These are phyloP conservation scores for Plantago ovata DNA, from an alignment of 257 asterid species.

Conservation along the genomic window DNA sequence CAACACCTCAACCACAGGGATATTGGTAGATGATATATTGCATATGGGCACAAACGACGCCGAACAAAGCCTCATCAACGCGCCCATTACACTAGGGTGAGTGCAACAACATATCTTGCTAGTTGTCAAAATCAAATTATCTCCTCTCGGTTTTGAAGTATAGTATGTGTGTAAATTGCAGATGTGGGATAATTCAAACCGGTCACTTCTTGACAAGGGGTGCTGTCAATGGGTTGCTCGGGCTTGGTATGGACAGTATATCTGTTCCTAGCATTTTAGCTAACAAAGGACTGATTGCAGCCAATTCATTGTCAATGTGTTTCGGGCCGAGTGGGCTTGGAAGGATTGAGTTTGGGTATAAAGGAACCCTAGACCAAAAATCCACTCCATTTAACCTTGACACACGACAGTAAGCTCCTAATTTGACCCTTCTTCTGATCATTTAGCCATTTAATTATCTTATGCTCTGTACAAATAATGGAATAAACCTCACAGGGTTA, in stretches of 20 bases:
- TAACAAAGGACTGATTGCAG: conserved; percentile 52
- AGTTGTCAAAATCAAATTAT: too few relatives aligned
- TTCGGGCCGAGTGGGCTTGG: conserved; percentile 75
- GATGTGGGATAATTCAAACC: conserved; percentile 88
- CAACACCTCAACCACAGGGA: conserved; percentile 73
- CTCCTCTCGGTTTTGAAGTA: too few relatives aligned
- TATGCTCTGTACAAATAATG: too few relatives aligned
- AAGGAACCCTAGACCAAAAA: conserved; percentile 59
- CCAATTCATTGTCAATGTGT: conserved; percentile 95
- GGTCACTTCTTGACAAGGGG: conserved; percentile 78
- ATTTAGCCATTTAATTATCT: too few relatives aligned
- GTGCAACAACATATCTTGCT: not conserved
- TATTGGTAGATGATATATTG: conserved; percentile 79
- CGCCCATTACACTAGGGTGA: conserved; percentile 79
- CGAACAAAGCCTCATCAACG: conserved; percentile 37
- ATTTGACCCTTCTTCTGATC: too few relatives aligned
- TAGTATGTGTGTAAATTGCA: conserved; percentile 29
- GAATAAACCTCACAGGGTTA: too few relatives aligned
- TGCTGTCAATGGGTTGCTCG: conserved; percentile 88
- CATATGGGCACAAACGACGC: conserved; percentile 50
- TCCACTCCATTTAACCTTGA: conserved; percentile 66
- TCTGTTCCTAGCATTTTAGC: conserved; percentile 88
- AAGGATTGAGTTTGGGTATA: conserved; percentile 91
- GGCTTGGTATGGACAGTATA: conserved; percentile 68
- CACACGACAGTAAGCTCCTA: conserved; percentile 52